Percentiles rank a stretch among this genome's conserved stretches.
Conservation (phyloP, 1,139 yeast genomes). For the Meyerozyma elateridarum region DNA sequence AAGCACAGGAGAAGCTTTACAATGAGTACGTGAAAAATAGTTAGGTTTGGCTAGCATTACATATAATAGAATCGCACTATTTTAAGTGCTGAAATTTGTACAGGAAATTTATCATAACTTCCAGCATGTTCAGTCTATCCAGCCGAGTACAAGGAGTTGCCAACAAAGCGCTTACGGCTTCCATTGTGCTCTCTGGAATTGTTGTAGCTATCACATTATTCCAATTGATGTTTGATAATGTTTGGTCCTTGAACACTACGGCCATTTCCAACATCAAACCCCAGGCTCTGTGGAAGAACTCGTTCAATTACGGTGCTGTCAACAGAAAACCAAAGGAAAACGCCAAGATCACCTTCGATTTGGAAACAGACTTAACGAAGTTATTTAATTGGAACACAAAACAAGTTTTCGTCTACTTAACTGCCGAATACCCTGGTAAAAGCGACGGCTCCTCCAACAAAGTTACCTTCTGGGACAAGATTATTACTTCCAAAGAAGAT, state of each 20-base stretch:
- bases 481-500: conserved; percentile 53
- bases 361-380: conserved; percentile 59
- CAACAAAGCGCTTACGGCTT: conserved; percentile 53
- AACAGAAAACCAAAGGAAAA: conserved; percentile 77
- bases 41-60: neutral
- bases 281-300: conserved; percentile 48
- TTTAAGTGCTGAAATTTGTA: too few species aligned
- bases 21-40: conserved; percentile 47
- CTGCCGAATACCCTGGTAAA: conserved; percentile 81
- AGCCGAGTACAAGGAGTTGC: conserved; percentile 48
- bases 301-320: conserved; percentile 70
- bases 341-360: conserved; percentile 64
- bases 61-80: conserved; percentile 1
- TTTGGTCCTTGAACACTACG: conserved; percentile 40
- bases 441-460: conserved; percentile 48
- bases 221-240: conserved; percentile 45
- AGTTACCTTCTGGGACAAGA: conserved; percentile 89
- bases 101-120: too few species aligned
- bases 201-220: conserved; percentile 44
- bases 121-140: conserved; percentile 36
- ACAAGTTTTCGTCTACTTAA: conserved; percentile 83
- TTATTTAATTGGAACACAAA: conserved; percentile 96
- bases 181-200: conserved; percentile 41
- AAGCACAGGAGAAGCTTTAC: conserved; percentile 77
- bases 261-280: conserved; percentile 36